phyloP scores from a whole-genome alignment of 2,329 filamentous ascomycete species.

The Lojkania enalia region DNA sequence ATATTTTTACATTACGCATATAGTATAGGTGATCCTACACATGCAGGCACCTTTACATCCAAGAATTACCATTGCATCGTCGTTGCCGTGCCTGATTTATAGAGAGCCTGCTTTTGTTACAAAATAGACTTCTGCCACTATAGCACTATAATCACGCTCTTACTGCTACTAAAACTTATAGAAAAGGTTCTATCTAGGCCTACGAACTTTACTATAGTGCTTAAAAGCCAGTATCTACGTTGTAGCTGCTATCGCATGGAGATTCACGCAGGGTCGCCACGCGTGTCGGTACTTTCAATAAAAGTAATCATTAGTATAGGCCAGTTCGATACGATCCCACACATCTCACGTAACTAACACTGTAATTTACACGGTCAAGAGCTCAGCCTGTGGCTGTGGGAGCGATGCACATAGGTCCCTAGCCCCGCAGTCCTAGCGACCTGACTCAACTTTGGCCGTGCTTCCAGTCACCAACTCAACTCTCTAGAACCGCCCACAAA shows the following conservation, averaged over 20 bases:
- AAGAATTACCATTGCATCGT: not conserved
- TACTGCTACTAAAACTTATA: conserved; percentile 4
- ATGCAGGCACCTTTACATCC: no score
- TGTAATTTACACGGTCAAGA: not conserved
- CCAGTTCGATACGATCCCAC: not conserved
- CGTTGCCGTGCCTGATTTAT: no score
- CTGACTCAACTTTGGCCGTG: not conserved
- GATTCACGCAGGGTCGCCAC: conserved; percentile 9
- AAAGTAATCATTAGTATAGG: conserved; percentile 3
- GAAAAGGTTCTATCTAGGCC: conserved; percentile 5
- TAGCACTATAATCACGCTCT: conserved; percentile 6
- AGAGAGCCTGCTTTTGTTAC: not conserved
- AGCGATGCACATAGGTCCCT: not conserved
- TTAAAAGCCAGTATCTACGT: not conserved
- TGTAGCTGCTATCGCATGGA: conserved; percentile 7
- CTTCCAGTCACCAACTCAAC: not conserved
- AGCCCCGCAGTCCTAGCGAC: not conserved
- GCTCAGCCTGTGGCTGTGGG: not conserved
- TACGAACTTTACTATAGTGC: conserved; percentile 5
- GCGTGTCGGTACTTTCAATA: conserved; percentile 8
- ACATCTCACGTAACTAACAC: conserved; percentile 1
- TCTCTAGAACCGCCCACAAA: conserved; percentile 1
- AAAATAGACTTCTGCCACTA: conserved; percentile 1
- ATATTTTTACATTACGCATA: conserved; percentile 1
- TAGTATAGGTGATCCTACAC: conserved; percentile 4